A percentile compares a stretch with the other conserved stretches of the same genome.
phyloP scores from a whole-genome alignment of 2,329 filamentous ascomycete species.

The Celoporthe dispersa region DNA sequence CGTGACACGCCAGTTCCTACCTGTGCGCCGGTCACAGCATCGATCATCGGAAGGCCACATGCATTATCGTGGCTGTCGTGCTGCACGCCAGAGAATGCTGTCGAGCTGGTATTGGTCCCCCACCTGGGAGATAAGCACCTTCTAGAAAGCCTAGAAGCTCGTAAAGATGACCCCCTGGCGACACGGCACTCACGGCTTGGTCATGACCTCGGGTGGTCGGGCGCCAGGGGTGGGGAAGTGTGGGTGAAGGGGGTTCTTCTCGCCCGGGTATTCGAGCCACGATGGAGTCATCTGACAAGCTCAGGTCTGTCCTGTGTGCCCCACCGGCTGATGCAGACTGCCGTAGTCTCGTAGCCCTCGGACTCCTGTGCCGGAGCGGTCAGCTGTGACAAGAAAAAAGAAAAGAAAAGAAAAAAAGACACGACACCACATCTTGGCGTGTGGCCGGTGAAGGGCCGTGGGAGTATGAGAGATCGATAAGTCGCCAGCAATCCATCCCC shows the following conservation, averaged over 20 bases:
- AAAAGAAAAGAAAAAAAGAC: neutral
- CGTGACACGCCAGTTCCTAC: constrained; percentile 12
- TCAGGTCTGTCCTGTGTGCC: neutral
- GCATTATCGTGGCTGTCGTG: constrained; percentile 27
- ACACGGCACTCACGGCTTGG: neutral
- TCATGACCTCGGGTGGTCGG: neutral
- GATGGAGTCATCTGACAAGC: neutral
- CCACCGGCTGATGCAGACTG: neutral
- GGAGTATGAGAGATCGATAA: neutral
- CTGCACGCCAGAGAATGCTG: constrained; percentile 23
- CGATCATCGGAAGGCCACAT: constrained; percentile 21
- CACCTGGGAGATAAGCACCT: neutral
- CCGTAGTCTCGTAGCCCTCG: neutral
- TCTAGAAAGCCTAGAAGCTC: constrained; percentile 14
- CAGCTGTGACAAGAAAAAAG: neutral
- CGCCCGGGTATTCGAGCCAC: neutral
- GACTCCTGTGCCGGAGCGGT: neutral
- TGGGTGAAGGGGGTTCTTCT: neutral
- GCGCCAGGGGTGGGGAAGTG: neutral
- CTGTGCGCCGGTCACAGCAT: constrained; percentile 17
- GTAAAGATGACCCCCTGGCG: neutral
- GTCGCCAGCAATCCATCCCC: neutral
- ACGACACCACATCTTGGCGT: neutral
- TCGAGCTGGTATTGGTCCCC: constrained; percentile 17
- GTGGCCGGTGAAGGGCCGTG: neutral